phyloP scores from a whole-genome alignment of 805 yeast genomes.

The Starmera amethionina region DNA sequence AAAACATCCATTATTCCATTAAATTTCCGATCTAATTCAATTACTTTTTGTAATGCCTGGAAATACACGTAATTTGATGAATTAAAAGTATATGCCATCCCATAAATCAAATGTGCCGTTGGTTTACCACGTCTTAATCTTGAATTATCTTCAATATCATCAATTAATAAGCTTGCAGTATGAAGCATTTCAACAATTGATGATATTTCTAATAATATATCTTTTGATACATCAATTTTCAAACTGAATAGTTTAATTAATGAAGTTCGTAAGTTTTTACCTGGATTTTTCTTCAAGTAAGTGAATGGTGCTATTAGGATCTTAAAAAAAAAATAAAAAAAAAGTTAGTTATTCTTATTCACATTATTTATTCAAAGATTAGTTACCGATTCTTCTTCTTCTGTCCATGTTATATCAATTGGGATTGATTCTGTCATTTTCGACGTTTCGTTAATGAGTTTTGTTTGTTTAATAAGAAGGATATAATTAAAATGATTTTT shows the following conservation, averaged over 20 bases:
- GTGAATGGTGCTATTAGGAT: slow-evolving; percentile 16
- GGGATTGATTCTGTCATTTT: too few species aligned
- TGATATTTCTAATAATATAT: slow-evolving; percentile 35
- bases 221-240: slow-evolving; percentile 28
- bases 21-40: slow-evolving; percentile 20
- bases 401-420: too few species aligned
- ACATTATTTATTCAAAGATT: too few species aligned
- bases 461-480: too few species aligned
- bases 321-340: not conserved
- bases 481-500: too few species aligned
- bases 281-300: slow-evolving; percentile 14
- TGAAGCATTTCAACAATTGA: slow-evolving; percentile 51
- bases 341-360: too few species aligned
- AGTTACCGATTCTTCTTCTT: too few species aligned
- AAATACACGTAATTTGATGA: slow-evolving; percentile 79
- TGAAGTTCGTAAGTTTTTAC: slow-evolving; percentile 15
- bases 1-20: slow-evolving; percentile 31
- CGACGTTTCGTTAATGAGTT: too few species aligned
- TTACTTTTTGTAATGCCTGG: slow-evolving; percentile 46
- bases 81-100: slow-evolving; percentile 73
- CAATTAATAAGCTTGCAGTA: slow-evolving; percentile 60
- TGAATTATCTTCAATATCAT: slow-evolving; percentile 83
- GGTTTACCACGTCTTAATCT: slow-evolving; percentile 65
- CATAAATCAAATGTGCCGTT: slow-evolving; percentile 70
- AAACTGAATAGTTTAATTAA: not conserved